Percentiles rank a stretch among this genome's conserved stretches.
phyloP scores from a whole-genome alignment of 768 basidiomycete genomes.

The Hygrocybe coccinea region DNA sequence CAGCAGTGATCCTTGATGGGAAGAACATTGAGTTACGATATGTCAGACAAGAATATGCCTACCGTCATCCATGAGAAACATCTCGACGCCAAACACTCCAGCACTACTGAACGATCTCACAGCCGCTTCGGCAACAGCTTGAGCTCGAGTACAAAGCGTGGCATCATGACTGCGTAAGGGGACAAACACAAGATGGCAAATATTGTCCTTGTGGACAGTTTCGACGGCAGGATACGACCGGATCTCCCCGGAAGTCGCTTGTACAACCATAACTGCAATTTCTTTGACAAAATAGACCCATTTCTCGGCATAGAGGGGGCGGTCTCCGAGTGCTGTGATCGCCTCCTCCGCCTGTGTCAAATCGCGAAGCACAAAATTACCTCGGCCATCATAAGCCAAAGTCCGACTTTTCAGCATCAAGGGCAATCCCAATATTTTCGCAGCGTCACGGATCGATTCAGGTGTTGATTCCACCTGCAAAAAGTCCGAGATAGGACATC shows the following conservation, averaged over 20 bases:
- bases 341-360: constrained; percentile 48
- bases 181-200: constrained; percentile 89
- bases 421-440: constrained; percentile 66
- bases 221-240: constrained; percentile 88
- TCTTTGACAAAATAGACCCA: constrained; percentile 88
- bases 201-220: constrained; percentile 89
- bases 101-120: constrained; percentile 77
- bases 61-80: constrained; percentile 93
- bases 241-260: constrained; percentile 67
- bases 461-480: constrained; percentile 50
- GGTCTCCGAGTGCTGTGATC: constrained; percentile 49
- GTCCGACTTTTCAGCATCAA: constrained; percentile 96
- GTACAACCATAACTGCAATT: constrained; percentile 96
- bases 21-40: background rate
- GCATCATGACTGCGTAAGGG: constrained; percentile 66
- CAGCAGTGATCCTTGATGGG: constrained; percentile 56
- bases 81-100: constrained; percentile 95
- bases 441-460: constrained; percentile 50
- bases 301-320: constrained; percentile 88
- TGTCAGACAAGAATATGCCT: constrained; percentile 5
- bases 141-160: constrained; percentile 54
- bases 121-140: constrained; percentile 72
- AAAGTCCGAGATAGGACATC: constrained; percentile 58
- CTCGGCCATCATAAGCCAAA: constrained; percentile 91
- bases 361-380: constrained; percentile 75